Evolutionary conservation across 345 rosid species (phyloP).

Genomic region (Chamaenerion angustifolium): DNA sequence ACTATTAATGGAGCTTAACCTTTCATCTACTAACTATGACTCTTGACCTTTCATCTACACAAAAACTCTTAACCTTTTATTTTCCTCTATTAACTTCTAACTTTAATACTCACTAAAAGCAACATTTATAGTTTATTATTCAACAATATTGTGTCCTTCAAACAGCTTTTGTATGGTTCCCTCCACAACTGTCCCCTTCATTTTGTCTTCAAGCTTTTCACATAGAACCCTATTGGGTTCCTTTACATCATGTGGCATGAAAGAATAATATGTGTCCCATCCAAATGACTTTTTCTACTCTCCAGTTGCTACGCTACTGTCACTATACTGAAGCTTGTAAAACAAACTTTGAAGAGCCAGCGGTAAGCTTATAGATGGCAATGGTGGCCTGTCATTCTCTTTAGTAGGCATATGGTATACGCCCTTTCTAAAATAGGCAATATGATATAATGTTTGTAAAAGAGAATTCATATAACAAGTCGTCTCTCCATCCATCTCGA

Average conservation of each 20-base stretch:
- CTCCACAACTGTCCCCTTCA: slow-evolving; percentile 99
- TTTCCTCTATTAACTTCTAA: too few relatives aligned
- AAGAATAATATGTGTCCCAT: slow-evolving; percentile 94
- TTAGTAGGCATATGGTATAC: slow-evolving; percentile 99
- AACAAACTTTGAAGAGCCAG: slow-evolving; percentile 94
- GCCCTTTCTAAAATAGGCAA: slow-evolving; percentile 99
- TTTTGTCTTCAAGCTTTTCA: slow-evolving; percentile 95
- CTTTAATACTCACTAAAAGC: too few relatives aligned
- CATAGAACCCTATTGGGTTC: slow-evolving; percentile 86
- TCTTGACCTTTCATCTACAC: too few relatives aligned
- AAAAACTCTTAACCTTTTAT: too few relatives aligned
- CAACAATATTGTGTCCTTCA: slow-evolving; percentile 98
- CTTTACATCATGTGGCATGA: slow-evolving; percentile 98
- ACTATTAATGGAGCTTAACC: too few relatives aligned
- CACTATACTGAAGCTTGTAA: slow-evolving; percentile 89
- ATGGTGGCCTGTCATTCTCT: slow-evolving; percentile 65
- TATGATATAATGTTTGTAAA: slow-evolving; percentile 77
- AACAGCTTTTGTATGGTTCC: slow-evolving; percentile 91
- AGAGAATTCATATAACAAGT: slow-evolving; percentile 99
- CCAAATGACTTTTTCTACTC: slow-evolving; percentile 95
- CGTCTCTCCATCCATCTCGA: too few relatives aligned
- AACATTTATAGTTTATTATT: too few relatives aligned
- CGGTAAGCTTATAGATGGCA: slow-evolving; percentile 75
- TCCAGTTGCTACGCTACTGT: slow-evolving; percentile 88
- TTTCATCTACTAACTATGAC: too few relatives aligned